These are phyloP conservation scores for Excoecaria cochinchinensis DNA, from an alignment of 345 rosid genomes.

Conservation along the genomic window DNA sequence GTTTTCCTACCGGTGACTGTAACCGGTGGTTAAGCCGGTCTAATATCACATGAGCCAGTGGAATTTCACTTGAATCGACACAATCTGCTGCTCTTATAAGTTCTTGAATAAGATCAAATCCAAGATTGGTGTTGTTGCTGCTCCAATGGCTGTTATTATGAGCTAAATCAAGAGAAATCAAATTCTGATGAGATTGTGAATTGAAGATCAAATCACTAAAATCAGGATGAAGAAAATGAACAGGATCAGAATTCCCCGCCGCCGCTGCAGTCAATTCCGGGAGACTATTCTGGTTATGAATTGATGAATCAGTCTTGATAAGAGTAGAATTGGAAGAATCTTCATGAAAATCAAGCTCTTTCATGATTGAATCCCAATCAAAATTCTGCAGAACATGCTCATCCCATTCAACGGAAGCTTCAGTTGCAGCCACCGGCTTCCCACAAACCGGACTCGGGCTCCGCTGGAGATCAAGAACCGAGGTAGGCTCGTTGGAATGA, in stretches of 20 bases:
- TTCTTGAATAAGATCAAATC: slow-evolving; percentile 67
- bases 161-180: slow-evolving; percentile 26
- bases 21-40: slow-evolving; percentile 74
- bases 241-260: slow-evolving; percentile 15
- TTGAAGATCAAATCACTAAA: slow-evolving; percentile 45
- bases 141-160: neutral
- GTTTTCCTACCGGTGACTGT: slow-evolving; percentile 61
- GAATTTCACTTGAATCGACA: slow-evolving; percentile 74
- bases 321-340: slow-evolving; percentile 46
- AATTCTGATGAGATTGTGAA: slow-evolving; percentile 25
- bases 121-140: slow-evolving; percentile 9
- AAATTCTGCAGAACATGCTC: slow-evolving; percentile 62
- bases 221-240: slow-evolving; percentile 38
- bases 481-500: slow-evolving; percentile 65
- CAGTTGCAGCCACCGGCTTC: slow-evolving; percentile 27
- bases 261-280: slow-evolving; percentile 23
- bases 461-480: slow-evolving; percentile 69
- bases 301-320: slow-evolving; percentile 4
- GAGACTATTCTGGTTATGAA: slow-evolving; percentile 25
- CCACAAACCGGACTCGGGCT: slow-evolving; percentile 47
- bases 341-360: slow-evolving; percentile 67
- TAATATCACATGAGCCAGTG: slow-evolving; percentile 68
- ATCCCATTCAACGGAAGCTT: slow-evolving; percentile 43
- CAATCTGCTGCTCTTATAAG: slow-evolving; percentile 76
- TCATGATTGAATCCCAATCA: slow-evolving; percentile 93